These are phyloP conservation scores for Paecilomyces fulvus DNA, from an alignment of 2,329 filamentous ascomycete genomes.

Conservation along the genomic window DNA sequence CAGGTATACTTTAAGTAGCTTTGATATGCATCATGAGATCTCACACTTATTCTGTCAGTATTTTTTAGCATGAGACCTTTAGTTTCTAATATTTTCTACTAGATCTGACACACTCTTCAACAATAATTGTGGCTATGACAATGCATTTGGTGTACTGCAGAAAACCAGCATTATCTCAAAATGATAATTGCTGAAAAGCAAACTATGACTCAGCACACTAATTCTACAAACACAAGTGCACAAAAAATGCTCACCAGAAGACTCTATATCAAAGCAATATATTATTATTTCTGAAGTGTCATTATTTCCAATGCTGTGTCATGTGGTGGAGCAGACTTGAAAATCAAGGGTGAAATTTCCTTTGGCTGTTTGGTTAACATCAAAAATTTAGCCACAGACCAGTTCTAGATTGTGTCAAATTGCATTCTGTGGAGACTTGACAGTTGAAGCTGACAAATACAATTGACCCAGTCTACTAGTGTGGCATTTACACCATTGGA, in stretches of 20 bases:
- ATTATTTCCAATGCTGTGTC: background rate
- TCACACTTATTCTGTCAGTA: too few species aligned
- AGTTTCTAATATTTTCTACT: background rate
- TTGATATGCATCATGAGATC: background rate
- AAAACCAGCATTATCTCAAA: background rate
- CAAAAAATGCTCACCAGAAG: background rate
- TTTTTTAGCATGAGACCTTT: background rate
- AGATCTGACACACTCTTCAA: background rate
- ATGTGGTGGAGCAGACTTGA: background rate
- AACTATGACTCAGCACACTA: background rate
- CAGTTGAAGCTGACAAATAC: background rate
- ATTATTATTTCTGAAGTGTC: background rate
- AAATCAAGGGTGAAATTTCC: background rate
- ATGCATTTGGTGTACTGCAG: background rate
- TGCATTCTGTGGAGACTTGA: background rate
- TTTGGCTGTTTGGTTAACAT: background rate
- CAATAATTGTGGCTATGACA: background rate
- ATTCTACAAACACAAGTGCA: background rate
- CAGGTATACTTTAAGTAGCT: background rate
- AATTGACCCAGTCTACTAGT: background rate
- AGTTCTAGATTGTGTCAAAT: background rate
- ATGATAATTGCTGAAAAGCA: background rate
- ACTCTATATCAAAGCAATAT: background rate
- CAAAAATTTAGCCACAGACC: background rate
- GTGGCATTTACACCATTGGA: background rate